Evolutionary conservation across 441 rosid species (phyloP), one percentile per base, ranked within the genome.

Genomic region (Gossypium trilobum): DNA sequence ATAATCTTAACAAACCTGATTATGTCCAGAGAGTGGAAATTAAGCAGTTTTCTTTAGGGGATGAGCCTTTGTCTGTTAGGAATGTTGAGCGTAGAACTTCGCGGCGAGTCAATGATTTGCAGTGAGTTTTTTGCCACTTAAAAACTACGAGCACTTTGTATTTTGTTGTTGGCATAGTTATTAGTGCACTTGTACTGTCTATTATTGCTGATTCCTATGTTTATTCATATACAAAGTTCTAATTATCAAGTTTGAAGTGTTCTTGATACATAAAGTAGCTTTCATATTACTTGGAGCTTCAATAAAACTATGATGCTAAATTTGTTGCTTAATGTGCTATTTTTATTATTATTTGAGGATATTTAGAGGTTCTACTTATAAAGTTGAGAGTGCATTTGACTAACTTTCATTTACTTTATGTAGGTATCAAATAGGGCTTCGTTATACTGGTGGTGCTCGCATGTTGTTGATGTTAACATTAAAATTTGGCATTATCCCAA

Each of bases 41-140:
- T 13, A 94, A 84, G 79, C 99, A 94, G 64, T 94, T 92, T 78
- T 92, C 99, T 5, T 80, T 94, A 39, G 99, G 99, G 48, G 97
- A 92, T 39, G 97, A 90, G 82, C 94, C 99, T 0, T 80, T 94
- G 86, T 92, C 99, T 20, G 97, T 94, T 73, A 85, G 99, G 65
- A 94, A 90, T 74, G 97, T 94, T 0, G 99, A 94, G 86, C 87
- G 99, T 57, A 81, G 94, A 76, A 94, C 99, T 54, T 94, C 99
- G 0, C 94, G 97, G 46, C 87, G 92, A 0, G 90, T 79, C 75
- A 94, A 94, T 71, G 97, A 94, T 84, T 86, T 94, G 82, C 99
- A 94, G 97, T 92, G 78, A 84, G 97, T 88, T 74, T 62, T 31
- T 54, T 64, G 20, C 54, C 39, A 2, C 9, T 56, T 52, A 19